Evolutionary conservation across 2,329 filamentous ascomycete species (phyloP).

Genomic region (Pseudofabraea citricarpa): DNA sequence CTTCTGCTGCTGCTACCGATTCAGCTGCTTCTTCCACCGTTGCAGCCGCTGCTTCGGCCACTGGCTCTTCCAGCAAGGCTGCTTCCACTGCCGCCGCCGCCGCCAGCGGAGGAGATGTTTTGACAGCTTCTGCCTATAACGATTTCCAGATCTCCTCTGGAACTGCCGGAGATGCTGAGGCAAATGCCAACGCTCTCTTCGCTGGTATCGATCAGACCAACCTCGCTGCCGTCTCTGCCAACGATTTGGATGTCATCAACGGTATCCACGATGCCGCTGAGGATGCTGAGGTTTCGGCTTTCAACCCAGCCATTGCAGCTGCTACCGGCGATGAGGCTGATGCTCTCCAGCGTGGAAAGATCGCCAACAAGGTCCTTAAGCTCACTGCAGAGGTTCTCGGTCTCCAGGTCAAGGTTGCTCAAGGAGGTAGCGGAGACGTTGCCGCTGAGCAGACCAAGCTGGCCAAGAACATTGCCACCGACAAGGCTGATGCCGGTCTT

Average conservation of each 20-base stretch:
- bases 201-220: conserved; percentile 35
- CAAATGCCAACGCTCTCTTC: conserved; percentile 38
- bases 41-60: conserved; percentile 7
- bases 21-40: conserved; percentile 8
- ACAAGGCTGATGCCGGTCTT: conserved; percentile 42
- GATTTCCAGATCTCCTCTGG: conserved; percentile 43
- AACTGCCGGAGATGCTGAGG: conserved; percentile 38
- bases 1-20: not conserved
- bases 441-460: conserved; percentile 46
- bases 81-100: too few species aligned
- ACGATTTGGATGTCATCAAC: conserved; percentile 44
- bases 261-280: conserved; percentile 48
- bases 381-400: conserved; percentile 46
- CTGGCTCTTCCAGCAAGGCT: conserved; percentile 7
- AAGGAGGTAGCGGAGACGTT: conserved; percentile 42
- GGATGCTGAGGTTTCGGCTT: conserved; percentile 46
- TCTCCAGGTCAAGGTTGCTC: conserved; percentile 45
- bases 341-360: conserved; percentile 50
- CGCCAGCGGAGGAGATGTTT: conserved; percentile 23
- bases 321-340: conserved; percentile 39
- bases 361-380: conserved; percentile 57
- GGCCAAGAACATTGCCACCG: conserved; percentile 45
- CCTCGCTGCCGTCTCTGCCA: conserved; percentile 36
- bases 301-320: conserved; percentile 48
- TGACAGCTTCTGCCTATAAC: conserved; percentile 34